Evolutionary conservation across 495 filamentous ascomycete genomes (phyloP).

Genomic region (Penicillium chermesinum): DNA sequence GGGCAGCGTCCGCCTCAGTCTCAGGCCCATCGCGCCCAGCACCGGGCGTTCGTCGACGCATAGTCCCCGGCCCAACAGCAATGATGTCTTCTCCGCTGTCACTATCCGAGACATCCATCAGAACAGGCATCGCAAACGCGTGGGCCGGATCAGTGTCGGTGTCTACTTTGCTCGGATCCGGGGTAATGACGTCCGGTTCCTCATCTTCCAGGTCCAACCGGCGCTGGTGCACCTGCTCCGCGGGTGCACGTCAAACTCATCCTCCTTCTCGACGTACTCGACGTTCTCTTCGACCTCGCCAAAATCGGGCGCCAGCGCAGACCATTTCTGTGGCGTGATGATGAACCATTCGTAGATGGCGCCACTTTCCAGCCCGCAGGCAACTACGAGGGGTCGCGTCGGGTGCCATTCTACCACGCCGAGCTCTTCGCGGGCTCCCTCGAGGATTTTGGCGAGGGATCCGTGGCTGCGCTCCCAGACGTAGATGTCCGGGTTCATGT

Average conservation of each 20-base stretch:
- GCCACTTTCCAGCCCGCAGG: conserved; percentile 83
- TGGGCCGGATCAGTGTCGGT: conserved; percentile 44
- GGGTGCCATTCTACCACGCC: conserved; percentile 98
- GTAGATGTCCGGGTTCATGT: conserved; percentile 96
- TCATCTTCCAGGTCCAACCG: conserved; percentile 85
- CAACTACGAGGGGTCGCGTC: conserved; percentile 76
- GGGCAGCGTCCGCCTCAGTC: conserved; percentile 37
- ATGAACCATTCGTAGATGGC: conserved; percentile 92
- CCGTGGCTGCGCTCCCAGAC: conserved; percentile 95
- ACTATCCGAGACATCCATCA: conserved; percentile 71
- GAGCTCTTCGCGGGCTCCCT: conserved; percentile 91
- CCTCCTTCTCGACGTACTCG: conserved; percentile 89
- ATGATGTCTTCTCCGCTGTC: conserved; percentile 87
- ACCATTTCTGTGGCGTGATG: conserved; percentile 90
- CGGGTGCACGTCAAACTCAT: conserved; percentile 96
- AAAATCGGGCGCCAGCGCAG: conserved; percentile 93
- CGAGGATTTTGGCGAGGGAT: conserved; percentile 92
- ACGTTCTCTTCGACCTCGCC: conserved; percentile 97
- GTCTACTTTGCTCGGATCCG: conserved; percentile 59
- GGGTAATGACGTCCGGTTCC: conserved; percentile 77
- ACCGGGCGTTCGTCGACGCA: conserved; percentile 68
- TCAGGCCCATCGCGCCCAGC: conserved; percentile 43
- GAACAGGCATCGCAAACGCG: conserved; percentile 78
- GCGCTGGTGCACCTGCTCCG: conserved; percentile 90
- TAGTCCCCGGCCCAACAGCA: conserved; percentile 75